Percentiles rank a stretch among this genome's conserved stretches.
Evolutionary conservation across 257 asterid species (phyloP).

Genomic region (Nicotiana noctiflora): DNA sequence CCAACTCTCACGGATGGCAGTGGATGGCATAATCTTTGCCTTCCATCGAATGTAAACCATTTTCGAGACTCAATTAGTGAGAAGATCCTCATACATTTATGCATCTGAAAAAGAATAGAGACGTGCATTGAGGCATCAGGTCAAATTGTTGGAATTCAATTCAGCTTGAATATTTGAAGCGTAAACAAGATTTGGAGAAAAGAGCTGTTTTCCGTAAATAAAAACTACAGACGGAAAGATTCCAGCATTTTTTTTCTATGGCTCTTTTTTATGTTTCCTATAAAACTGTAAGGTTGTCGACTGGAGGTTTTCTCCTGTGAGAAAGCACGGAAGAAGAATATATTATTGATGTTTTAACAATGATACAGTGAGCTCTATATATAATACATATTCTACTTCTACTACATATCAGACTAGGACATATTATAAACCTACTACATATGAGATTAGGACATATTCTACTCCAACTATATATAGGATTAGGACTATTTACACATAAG

Average conservation of each 20-base stretch:
- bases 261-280: not conserved
- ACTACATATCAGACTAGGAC: too few relatives aligned
- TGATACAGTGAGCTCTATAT: too few relatives aligned
- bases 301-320: too few relatives aligned
- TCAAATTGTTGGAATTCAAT: not conserved
- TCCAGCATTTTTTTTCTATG: not conserved
- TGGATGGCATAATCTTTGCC: conserved; percentile 6
- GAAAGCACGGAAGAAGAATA: too few relatives aligned
- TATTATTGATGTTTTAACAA: too few relatives aligned
- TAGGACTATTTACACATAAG: too few relatives aligned
- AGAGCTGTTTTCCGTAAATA: not conserved
- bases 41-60: not conserved
- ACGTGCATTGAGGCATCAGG: not conserved
- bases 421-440: too few relatives aligned
- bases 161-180: not conserved
- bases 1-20: conserved; percentile 7
- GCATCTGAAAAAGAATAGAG: conserved; percentile 6
- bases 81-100: not conserved
- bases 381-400: too few relatives aligned
- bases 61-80: conserved; percentile 2
- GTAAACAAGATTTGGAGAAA: not conserved
- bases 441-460: too few relatives aligned
- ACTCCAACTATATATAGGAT: too few relatives aligned
- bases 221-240: not conserved
- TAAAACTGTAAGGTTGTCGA: too few relatives aligned